These are phyloP conservation scores for Atkinsonella texensis DNA, from an alignment of 2,329 filamentous ascomycete species.

Conservation along the genomic window DNA sequence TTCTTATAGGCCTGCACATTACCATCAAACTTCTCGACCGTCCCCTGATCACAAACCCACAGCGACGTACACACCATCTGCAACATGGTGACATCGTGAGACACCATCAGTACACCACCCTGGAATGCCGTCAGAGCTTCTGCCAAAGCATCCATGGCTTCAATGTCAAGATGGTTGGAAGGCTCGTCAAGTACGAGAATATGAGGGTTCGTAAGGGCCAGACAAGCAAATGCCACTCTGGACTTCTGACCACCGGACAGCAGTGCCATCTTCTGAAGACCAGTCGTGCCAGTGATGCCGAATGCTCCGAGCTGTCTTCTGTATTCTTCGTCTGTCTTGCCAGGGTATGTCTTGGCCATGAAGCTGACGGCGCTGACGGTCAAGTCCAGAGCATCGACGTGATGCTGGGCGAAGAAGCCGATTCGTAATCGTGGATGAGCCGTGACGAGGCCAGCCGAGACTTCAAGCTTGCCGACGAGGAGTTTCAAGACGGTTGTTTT, in stretches of 20 bases:
- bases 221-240: slow-evolving; percentile 93
- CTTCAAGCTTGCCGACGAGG: slow-evolving; percentile 74
- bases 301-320: slow-evolving; percentile 86
- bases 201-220: slow-evolving; percentile 87
- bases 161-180: slow-evolving; percentile 97
- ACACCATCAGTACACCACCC: slow-evolving; percentile 95
- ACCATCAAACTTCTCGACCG: slow-evolving; percentile 89
- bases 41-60: slow-evolving; percentile 93
- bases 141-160: slow-evolving; percentile 93
- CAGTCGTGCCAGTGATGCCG: slow-evolving; percentile 85
- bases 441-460: slow-evolving; percentile 71
- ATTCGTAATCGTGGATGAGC: slow-evolving; percentile 80
- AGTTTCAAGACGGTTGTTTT: slow-evolving; percentile 98
- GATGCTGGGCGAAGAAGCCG: slow-evolving; percentile 96
- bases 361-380: slow-evolving; percentile 84
- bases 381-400: slow-evolving; percentile 90
- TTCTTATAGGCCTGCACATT: slow-evolving; percentile 97
- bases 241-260: slow-evolving; percentile 97
- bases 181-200: slow-evolving; percentile 97
- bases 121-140: slow-evolving; percentile 76
- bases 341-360: slow-evolving; percentile 87
- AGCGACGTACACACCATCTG: slow-evolving; percentile 89
- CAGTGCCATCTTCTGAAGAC: slow-evolving; percentile 88
- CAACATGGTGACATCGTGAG: slow-evolving; percentile 97
- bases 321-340: slow-evolving; percentile 92